Base-by-base conservation (phyloP, 176 grass and related monocot genomes). In the Ensete ventricosum region DNA sequence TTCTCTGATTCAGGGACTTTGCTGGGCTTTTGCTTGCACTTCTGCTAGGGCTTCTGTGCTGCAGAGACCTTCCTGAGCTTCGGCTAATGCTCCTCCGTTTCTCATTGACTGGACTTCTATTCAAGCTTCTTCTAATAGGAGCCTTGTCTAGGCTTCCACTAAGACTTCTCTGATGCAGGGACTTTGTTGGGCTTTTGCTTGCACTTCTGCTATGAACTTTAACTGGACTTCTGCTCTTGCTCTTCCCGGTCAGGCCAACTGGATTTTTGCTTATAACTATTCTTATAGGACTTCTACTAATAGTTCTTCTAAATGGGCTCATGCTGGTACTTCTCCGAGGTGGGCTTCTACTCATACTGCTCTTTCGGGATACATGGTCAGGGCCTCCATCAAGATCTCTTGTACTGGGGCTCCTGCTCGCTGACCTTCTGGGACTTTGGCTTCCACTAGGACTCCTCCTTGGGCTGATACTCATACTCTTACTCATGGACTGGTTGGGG, bases 391-490 rank as follows among this genome's bases (percentile, higher is more conserved):
- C 78, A 71, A 9, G 68, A 74, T 69, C 75, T 63, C 16, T 70
- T 17, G 3, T 77, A 78, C 43, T 74, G 66, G 87, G 84, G 67
- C 84, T 87, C 16, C 27, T 83, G 89, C 86, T 86, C 76, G 62
- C 68, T 64, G 80, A 69, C 34, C 55, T 87, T 82, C 79, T 80
- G 7, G 59, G 74, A 73, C 80, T 50, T 70, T 64, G 72, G 68
- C 69, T 84, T 87, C 85, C 81, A 20, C 77, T 71, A 9, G 82
- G 86, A 74, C 84, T 89, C 84, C 80, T 81, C 64, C 91, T 89
- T 52, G 90, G 88, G 74, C 96, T 99, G 83, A 94, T 91, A 74
- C 88, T 99, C 95, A 94, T 91, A 82, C 95, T 99, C 90, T 91
- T 99, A 78, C 88, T 91, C 90, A 86, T 78, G 69, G 88, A 94